Conservation (phyloP, 345 rosid genomes). For the Brassica nigra region DNA sequence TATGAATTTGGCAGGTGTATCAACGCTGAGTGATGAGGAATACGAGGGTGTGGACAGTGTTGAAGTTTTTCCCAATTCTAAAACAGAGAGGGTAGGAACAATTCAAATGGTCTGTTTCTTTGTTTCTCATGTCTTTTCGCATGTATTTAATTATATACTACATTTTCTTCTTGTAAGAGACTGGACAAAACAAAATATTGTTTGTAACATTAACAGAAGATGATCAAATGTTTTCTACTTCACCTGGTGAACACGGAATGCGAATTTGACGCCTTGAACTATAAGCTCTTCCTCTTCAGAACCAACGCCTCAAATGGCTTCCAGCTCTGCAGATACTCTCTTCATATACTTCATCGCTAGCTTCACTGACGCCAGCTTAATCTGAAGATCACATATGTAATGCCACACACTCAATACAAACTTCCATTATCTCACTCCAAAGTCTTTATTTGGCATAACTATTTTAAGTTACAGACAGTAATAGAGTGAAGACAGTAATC, state of each 20-base stretch:
- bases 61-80: too few relatives aligned
- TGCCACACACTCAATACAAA: background rate
- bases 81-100: conserved; percentile 6
- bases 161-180: background rate
- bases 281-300: conserved; percentile 96
- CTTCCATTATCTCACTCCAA: background rate
- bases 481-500: conserved; percentile 35
- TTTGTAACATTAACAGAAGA: background rate
- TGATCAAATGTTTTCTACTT: conserved; percentile 10
- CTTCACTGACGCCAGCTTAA: conserved; percentile 87
- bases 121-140: background rate
- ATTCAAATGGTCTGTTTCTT: conserved; percentile 31
- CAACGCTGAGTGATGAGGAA: conserved; percentile 12
- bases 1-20: background rate
- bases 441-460: background rate
- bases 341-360: conserved; percentile 96
- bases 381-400: conserved; percentile 50
- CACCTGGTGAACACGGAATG: conserved; percentile 99
- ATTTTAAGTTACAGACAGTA: conserved; percentile 17
- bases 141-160: background rate
- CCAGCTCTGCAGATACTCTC: conserved; percentile 89
- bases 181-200: background rate
- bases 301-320: conserved; percentile 53
- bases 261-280: conserved; percentile 90
- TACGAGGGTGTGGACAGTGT: conserved; percentile 7